Evolutionary conservation across 345 rosid species (phyloP), one percentile per base, ranked within the genome.

Genomic region (Citrus cavaleriei): DNA sequence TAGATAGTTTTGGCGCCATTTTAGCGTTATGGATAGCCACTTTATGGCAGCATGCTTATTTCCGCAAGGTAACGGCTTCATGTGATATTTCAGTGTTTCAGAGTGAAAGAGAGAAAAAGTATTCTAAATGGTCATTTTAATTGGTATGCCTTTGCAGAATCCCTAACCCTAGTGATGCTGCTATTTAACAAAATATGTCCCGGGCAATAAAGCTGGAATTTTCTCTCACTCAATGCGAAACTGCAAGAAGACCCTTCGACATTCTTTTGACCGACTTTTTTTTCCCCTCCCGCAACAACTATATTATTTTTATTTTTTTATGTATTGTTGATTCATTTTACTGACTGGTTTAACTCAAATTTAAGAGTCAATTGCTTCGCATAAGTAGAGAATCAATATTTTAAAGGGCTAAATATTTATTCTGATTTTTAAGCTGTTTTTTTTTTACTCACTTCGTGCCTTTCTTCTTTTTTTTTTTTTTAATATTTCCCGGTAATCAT

Each of bases 1-100:
- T 27, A 34, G 84, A 57, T 84, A 83, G 85, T 73, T 69, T 75
- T 54, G 32, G 77, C 37, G 55, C 78, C 58, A 0, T 63, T 49
- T 46, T 27, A 34, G 72, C 34, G 30, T 54, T 37, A 65, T 28
- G 6, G 16, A 38, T 61, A 34, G 12, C 24, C 28, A 7, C 27
- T 38, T 27, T 38, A 74, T 35, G 10, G 55, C 27, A 25, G 27
- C 32, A 4, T 66, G 64, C 75, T 70, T 64, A n/a, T 38, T 35
- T 49, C 16, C 54, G 34, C 2, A 55, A 22, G 79, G 54, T 76
- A 30, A 32, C 2, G 9, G 10, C n/a, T 30, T n/a, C 19, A 35
- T 0, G 14, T 6, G 4, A 22, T 12, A 14, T 12, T 51, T n/a
- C 7, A 25, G 3, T 35, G 18, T 51, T 51, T 54, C 58, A 16